Conservation (phyloP, 257 asterid genomes). For the Fraxinus cuspidata region DNA sequence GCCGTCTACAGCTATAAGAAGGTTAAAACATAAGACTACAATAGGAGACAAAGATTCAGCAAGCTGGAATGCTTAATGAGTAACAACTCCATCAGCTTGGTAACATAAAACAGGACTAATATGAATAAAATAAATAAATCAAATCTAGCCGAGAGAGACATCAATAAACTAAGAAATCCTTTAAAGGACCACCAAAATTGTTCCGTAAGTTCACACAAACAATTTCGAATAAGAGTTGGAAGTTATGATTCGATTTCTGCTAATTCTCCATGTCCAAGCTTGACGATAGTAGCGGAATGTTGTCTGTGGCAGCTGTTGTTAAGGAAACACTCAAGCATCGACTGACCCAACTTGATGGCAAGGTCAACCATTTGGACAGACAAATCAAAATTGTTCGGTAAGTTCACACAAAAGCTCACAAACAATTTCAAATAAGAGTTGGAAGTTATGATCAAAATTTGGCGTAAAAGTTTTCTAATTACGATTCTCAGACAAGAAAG, state of each 20-base stretch:
- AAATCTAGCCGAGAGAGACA: not conserved
- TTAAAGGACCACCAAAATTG: not conserved
- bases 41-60: not conserved
- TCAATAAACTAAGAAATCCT: not conserved
- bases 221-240: not conserved
- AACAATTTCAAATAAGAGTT: not conserved
- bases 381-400: not conserved
- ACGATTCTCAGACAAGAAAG: not conserved
- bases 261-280: too few species aligned
- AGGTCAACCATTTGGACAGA: too few species aligned
- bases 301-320: too few species aligned
- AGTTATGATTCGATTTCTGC: not conserved
- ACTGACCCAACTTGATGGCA: too few species aligned
- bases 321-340: too few species aligned
- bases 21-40: slow-evolving; percentile 14
- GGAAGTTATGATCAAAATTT: not conserved
- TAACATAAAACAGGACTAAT: not conserved
- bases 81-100: not conserved
- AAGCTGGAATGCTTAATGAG: too few species aligned
- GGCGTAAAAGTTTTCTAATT: not conserved
- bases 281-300: too few species aligned
- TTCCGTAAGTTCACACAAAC: not conserved
- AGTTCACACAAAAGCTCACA: not conserved
- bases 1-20: slow-evolving; percentile 35
- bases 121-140: not conserved